phyloP scores from a whole-genome alignment of 768 basidiomycete genomes.

The Pulveroboletus sp. region DNA sequence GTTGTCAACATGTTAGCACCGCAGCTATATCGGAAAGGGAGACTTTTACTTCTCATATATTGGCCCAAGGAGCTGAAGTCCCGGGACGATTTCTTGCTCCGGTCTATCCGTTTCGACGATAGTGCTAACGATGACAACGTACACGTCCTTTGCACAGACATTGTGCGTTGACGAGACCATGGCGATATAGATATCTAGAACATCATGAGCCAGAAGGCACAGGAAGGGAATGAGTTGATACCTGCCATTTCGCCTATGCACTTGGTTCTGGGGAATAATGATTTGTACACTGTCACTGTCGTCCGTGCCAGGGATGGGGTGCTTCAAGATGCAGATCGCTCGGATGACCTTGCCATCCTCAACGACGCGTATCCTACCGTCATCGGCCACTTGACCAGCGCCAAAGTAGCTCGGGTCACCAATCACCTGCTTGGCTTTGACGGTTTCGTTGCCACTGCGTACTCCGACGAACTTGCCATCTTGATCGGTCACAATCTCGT shows the following conservation, averaged over 20 bases:
- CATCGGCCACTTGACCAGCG: constrained; percentile 57
- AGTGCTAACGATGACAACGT: constrained; percentile 96
- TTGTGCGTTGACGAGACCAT: constrained; percentile 97
- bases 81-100: constrained; percentile 89
- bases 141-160: constrained; percentile 92
- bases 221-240: constrained; percentile 3
- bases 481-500: constrained; percentile 81
- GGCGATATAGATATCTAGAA: constrained; percentile 94
- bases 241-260: constrained; percentile 85
- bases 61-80: constrained; percentile 84
- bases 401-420: constrained; percentile 98
- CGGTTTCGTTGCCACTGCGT: constrained; percentile 82
- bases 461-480: constrained; percentile 93
- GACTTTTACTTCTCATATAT: constrained; percentile 87
- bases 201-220: constrained; percentile 3
- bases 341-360: constrained; percentile 94
- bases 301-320: constrained; percentile 96
- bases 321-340: constrained; percentile 97
- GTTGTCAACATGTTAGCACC: constrained; percentile 9
- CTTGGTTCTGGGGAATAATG: constrained; percentile 98
- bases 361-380: constrained; percentile 80
- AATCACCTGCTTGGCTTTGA: constrained; percentile 96
- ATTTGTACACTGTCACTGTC: constrained; percentile 94
- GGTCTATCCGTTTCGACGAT: constrained; percentile 94
- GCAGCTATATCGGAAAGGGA: background rate